Percentiles rank a stretch among this genome's conserved stretches.
Conservation (phyloP, 2,329 filamentous ascomycete species). For the Tolypocladium capitatum region DNA sequence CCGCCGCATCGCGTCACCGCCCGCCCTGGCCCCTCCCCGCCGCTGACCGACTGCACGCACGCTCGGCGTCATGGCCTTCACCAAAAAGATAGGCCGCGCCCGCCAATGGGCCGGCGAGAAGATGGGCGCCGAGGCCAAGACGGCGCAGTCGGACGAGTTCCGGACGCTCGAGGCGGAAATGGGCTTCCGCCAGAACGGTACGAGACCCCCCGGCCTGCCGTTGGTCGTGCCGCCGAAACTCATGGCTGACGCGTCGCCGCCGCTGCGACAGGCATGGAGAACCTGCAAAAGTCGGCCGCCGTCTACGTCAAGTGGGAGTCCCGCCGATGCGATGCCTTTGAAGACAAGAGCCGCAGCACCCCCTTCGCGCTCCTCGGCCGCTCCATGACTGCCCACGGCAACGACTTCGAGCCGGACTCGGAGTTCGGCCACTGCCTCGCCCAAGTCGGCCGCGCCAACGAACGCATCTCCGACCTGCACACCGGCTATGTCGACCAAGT, state of each 20-base stretch:
- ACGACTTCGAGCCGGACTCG: constrained; percentile 83
- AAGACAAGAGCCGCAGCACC: constrained; percentile 78
- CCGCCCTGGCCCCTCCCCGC: neutral
- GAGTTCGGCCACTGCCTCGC: constrained; percentile 82
- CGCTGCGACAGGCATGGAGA: constrained; percentile 60
- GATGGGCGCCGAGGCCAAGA: constrained; percentile 86
- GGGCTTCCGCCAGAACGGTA: constrained; percentile 78
- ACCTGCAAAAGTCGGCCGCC: constrained; percentile 74
- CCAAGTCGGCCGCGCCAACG: constrained; percentile 70
- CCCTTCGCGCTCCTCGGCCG: constrained; percentile 69
- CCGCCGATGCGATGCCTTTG: constrained; percentile 62
- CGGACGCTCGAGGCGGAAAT: constrained; percentile 83
- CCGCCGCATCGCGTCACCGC: neutral
- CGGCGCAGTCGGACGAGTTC: constrained; percentile 79
- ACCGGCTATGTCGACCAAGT: constrained; percentile 69
- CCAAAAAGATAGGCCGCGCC: constrained; percentile 86
- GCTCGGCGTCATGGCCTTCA: constrained; percentile 35
- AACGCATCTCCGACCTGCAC: constrained; percentile 73
- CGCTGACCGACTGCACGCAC: neutral
- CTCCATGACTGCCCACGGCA: constrained; percentile 77
- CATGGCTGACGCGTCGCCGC: neutral
- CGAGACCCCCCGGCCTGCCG: neutral
- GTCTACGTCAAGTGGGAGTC: constrained; percentile 79
- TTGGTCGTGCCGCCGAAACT: neutral
- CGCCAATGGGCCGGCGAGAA: constrained; percentile 97